A percentile compares a stretch with the other conserved stretches of the same genome.
Conservation (phyloP, 768 basidiomycete genomes). For the Tulasnella calospora region DNA sequence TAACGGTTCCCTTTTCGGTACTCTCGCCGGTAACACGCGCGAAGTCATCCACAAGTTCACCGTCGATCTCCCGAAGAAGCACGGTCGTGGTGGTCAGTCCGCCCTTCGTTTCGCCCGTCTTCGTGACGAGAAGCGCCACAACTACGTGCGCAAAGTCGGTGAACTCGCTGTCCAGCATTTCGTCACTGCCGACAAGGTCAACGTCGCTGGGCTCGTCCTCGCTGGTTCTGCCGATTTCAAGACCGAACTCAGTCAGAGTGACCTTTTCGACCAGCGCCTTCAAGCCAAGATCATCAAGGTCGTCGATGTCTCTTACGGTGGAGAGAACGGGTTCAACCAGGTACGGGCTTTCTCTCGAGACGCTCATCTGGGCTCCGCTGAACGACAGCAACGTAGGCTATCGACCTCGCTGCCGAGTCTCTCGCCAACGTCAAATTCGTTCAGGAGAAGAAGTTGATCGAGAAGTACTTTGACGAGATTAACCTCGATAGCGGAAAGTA, state of each 20-base stretch:
- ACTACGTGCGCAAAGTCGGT: slow-evolving; percentile 98
- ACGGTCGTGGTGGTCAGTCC: slow-evolving; percentile 99
- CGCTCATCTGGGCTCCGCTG: not conserved
- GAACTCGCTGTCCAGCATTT: slow-evolving; percentile 97
- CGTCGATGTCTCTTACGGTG: slow-evolving; percentile 97
- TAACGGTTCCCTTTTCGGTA: slow-evolving; percentile 95
- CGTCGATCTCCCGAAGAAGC: slow-evolving; percentile 98
- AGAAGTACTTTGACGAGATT: slow-evolving; percentile 98
- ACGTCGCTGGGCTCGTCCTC: slow-evolving; percentile 90
- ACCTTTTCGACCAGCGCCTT: slow-evolving; percentile 90
- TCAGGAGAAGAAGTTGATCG: slow-evolving; percentile 96
- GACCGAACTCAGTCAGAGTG: slow-evolving; percentile 91
- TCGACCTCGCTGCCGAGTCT: slow-evolving; percentile 92
- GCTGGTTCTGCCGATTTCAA: slow-evolving; percentile 99
- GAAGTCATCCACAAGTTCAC: slow-evolving; percentile 98
- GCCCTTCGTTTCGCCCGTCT: slow-evolving; percentile 99
- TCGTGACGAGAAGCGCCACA: slow-evolving; percentile 98
- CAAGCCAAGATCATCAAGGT: slow-evolving; percentile 92
- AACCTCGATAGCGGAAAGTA: slow-evolving; percentile 94
- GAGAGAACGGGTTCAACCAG: slow-evolving; percentile 99
- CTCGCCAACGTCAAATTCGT: slow-evolving; percentile 99
- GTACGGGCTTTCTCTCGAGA: slow-evolving; percentile 40
- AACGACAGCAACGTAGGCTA: slow-evolving; percentile 64
- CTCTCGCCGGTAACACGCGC: slow-evolving; percentile 92
- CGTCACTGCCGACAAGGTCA: slow-evolving; percentile 97